Evolutionary conservation across 306 rosid genomes (phyloP).

Genomic region (Fragaria iinumae): DNA sequence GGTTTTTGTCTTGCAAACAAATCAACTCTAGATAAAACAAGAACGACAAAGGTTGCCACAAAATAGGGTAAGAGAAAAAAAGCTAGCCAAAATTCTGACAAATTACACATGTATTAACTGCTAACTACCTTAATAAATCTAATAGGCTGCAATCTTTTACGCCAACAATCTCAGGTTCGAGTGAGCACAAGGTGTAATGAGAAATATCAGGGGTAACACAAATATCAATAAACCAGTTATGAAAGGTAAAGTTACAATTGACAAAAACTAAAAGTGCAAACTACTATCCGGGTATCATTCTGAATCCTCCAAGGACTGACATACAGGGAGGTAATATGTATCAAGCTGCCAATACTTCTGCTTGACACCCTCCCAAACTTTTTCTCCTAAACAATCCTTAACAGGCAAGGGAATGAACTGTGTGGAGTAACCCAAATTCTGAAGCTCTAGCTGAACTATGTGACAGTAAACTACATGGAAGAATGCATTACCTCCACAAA

Average conservation of each 20-base stretch:
- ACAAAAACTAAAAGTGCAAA: background rate
- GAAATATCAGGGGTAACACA: background rate
- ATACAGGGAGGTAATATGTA: conserved; percentile 87
- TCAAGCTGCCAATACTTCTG: conserved; percentile 98
- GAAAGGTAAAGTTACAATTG: background rate
- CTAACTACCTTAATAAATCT: no score
- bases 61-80: no score
- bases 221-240: conserved; percentile 8
- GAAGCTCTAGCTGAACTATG: conserved; percentile 81
- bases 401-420: conserved; percentile 88
- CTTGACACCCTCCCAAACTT: conserved; percentile 93
- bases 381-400: conserved; percentile 78
- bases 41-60: no score
- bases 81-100: no score
- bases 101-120: no score
- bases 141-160: no score
- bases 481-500: conserved; percentile 91
- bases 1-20: no score
- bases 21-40: no score
- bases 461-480: conserved; percentile 93
- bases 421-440: conserved; percentile 83
- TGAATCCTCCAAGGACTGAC: conserved; percentile 58
- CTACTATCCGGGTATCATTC: conserved; percentile 37
- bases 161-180: background rate
- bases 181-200: background rate